Percentiles rank a stretch among this genome's conserved stretches.
Evolutionary conservation across 225 moss, liverwort and hornwort species (phyloP).

Genomic region (Marchantia polymorpha): DNA sequence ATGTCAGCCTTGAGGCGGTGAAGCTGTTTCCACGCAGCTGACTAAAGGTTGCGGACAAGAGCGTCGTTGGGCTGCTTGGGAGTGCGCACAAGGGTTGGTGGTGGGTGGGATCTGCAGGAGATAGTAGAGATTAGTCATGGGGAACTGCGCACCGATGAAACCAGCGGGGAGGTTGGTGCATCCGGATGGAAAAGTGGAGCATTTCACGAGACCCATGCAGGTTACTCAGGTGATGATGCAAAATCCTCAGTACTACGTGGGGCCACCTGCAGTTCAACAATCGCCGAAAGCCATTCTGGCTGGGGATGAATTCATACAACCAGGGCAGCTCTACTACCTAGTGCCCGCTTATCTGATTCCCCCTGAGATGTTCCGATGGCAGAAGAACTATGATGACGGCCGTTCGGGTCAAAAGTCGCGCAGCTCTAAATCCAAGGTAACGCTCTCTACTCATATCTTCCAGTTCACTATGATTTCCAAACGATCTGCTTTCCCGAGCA

Average conservation of each 20-base stretch:
- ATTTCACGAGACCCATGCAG: conserved; percentile 15
- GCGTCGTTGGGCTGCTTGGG: too few relatives aligned
- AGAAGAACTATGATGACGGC: conserved; percentile 12
- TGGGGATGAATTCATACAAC: conserved; percentile 25
- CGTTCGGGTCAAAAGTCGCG: not conserved
- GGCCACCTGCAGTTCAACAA: conserved; percentile 19
- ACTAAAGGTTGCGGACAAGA: too few relatives aligned
- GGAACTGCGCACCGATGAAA: conserved; percentile 19
- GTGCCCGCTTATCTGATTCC: conserved; percentile 27
- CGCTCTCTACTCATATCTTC: not conserved
- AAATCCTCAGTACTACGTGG: conserved; percentile 31
- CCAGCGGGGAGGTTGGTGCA: conserved; percentile 24
- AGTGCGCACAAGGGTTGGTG: too few relatives aligned
- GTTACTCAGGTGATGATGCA: conserved; percentile 32
- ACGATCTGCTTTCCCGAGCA: too few relatives aligned
- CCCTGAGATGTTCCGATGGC: conserved; percentile 31
- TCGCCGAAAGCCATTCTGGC: conserved; percentile 24
- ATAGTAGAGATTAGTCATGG: too few relatives aligned
- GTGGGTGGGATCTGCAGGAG: too few relatives aligned
- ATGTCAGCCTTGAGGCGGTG: too few relatives aligned
- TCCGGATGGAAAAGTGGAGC: conserved; percentile 27
- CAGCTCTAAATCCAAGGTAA: not conserved
- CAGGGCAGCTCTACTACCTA: conserved; percentile 26
- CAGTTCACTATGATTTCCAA: too few relatives aligned
- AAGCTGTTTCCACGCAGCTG: too few relatives aligned